A percentile compares a stretch with the other conserved stretches of the same genome.
Evolutionary conservation across 1,284 basidiomycete genomes (phyloP).

Genomic region (Gymnopus androsaceus): DNA sequence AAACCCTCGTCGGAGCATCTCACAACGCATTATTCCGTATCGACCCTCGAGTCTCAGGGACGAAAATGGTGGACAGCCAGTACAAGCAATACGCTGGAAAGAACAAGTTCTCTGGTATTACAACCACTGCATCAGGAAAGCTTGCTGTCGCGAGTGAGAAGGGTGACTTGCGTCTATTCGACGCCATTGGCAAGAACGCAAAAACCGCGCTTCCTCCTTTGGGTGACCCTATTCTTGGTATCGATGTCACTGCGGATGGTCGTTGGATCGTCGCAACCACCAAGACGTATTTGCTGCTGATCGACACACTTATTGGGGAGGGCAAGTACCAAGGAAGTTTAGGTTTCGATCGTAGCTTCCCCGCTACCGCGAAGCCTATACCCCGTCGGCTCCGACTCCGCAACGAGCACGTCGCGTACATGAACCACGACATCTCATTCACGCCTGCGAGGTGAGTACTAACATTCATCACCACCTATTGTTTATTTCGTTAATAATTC

Average conservation of each 20-base stretch:
- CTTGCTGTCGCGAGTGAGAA: constrained; percentile 95
- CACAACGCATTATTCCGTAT: constrained; percentile 97
- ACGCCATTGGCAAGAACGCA: constrained; percentile 96
- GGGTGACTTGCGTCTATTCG: constrained; percentile 95
- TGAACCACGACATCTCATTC: constrained; percentile 88
- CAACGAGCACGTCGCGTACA: constrained; percentile 93
- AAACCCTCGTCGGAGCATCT: constrained; percentile 91
- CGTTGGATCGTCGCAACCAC: constrained; percentile 97
- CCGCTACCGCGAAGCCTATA: constrained; percentile 90
- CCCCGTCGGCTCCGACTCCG: constrained; percentile 89
- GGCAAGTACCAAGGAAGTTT: constrained; percentile 85
- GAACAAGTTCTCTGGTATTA: constrained; percentile 93
- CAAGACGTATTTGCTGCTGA: constrained; percentile 91
- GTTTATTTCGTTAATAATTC: no score
- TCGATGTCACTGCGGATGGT: constrained; percentile 94
- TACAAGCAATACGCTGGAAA: constrained; percentile 97
- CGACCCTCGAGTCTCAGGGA: constrained; percentile 90
- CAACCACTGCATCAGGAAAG: constrained; percentile 86
- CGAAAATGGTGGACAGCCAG: constrained; percentile 92
- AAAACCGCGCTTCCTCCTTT: constrained; percentile 98
- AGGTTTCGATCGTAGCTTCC: constrained; percentile 96
- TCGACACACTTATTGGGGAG: constrained; percentile 94
- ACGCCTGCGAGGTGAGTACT: constrained; percentile 80
- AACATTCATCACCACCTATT: background rate
- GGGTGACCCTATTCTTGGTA: constrained; percentile 92